A percentile compares a stretch with the other conserved stretches of the same genome.
Evolutionary conservation across 768 basidiomycete species (phyloP).

Genomic region (Tricholoma sp.): DNA sequence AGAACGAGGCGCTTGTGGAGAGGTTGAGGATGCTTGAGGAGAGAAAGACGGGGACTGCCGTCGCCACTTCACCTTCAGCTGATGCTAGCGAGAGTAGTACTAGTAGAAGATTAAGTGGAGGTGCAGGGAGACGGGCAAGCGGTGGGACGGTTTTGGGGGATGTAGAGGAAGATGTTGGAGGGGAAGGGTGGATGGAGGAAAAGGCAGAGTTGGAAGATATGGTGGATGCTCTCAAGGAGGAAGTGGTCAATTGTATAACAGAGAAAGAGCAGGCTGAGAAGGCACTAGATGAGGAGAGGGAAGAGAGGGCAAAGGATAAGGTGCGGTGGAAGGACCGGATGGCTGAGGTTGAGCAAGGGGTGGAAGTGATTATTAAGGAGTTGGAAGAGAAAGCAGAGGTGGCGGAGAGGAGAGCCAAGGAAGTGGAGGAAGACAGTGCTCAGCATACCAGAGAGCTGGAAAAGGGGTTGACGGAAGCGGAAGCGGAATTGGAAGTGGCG

Average conservation of each 20-base stretch:
- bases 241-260: constrained; percentile 38
- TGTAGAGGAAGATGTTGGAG: constrained; percentile 57
- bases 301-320: constrained; percentile 59
- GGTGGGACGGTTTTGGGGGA: constrained; percentile 50
- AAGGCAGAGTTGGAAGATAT: constrained; percentile 54
- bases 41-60: constrained; percentile 19
- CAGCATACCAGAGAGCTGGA: constrained; percentile 41
- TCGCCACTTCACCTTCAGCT: constrained; percentile 21
- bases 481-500: constrained; percentile 51
- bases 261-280: constrained; percentile 44
- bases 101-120: constrained; percentile 32
- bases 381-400: constrained; percentile 51
- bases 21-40: constrained; percentile 48
- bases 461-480: constrained; percentile 37
- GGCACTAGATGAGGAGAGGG: constrained; percentile 48
- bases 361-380: constrained; percentile 59
- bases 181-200: constrained; percentile 70
- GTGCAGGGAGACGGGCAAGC: constrained; percentile 47
- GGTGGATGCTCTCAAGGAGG: constrained; percentile 43
- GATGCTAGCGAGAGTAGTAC: constrained; percentile 17
- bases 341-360: constrained; percentile 65
- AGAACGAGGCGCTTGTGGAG: constrained; percentile 66
- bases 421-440: constrained; percentile 33
- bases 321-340: constrained; percentile 69
- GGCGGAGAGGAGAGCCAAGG: constrained; percentile 43